phyloP scores from a whole-genome alignment of 768 basidiomycete genomes.

The Termitomyces sp. region DNA sequence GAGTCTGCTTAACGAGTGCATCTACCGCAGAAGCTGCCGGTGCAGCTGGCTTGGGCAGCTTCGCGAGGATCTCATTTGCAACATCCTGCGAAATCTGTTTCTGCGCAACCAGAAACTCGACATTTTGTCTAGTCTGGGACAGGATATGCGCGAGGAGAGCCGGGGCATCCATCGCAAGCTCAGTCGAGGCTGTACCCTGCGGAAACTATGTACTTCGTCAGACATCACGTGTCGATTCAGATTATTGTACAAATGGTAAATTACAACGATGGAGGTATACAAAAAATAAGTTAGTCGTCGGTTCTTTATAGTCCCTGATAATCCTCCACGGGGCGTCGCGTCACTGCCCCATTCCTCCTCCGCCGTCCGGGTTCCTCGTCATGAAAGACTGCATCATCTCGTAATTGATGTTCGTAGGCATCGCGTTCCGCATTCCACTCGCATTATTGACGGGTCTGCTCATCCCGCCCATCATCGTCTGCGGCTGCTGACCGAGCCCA shows the following conservation, averaged over 20 bases:
- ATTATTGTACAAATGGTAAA: neutral
- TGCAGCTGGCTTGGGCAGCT: constrained; percentile 23
- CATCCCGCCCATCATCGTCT: constrained; percentile 15
- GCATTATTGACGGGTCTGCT: constrained; percentile 6
- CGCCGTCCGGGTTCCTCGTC: constrained; percentile 24
- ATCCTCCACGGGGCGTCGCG: no score
- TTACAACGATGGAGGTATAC: constrained; percentile 4
- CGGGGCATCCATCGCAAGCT: constrained; percentile 7
- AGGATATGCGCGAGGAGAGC: constrained; percentile 37
- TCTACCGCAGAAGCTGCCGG: neutral
- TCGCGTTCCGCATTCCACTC: constrained; percentile 10
- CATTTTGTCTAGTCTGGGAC: constrained; percentile 47
- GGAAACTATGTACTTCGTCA: no score
- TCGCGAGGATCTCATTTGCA: constrained; percentile 38
- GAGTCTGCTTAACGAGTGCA: constrained; percentile 1
- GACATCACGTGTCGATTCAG: constrained; percentile 4
- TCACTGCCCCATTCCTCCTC: constrained; percentile 9
- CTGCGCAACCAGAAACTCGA: constrained; percentile 48
- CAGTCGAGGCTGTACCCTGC: neutral
- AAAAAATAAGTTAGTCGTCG: constrained; percentile 4
- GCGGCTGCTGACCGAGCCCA: constrained; percentile 15
- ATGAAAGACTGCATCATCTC: constrained; percentile 41
- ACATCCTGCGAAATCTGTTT: constrained; percentile 41
- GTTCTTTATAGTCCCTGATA: neutral
- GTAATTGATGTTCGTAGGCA: constrained; percentile 24